Evolutionary conservation across 805 yeast species (phyloP), one percentile per base, ranked within the genome.

Genomic region (Cyberlindnera maritima): DNA sequence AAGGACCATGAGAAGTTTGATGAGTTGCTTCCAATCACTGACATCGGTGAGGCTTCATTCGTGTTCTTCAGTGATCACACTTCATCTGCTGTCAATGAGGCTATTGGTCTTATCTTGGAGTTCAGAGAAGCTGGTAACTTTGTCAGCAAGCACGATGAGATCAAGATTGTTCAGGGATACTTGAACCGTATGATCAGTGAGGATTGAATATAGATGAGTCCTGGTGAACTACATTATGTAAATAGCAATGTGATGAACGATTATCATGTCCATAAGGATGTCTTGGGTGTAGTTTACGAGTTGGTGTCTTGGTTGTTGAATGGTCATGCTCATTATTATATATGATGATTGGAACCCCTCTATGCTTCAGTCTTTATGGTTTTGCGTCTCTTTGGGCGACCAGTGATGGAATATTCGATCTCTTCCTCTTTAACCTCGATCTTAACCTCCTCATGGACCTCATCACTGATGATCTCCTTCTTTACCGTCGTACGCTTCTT

Each of bases 11-110:
- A 77, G 18, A 60, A 28, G 17, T 44, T 31, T 36, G 31, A 65
- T 46, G 70, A 68, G 17, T 46, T 65, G 12, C 19, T 25, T 8
- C 56, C 62, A 25, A 50, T 62, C 29, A 46, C 49, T 13, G 63
- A 60, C 47, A 64, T 58, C 23, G 67, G 77, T 47, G 81, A 78
- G 58, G 75, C 79, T 8, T 75, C 73, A 52, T 61, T 75, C 19
- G 43, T 77, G 39, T 78, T 76, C 61, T 68, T 72, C 10, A 69
- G 77, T 20, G 79, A 73, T 52, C 66, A 74, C 47, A 62, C 66
- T 11, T 64, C 67, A 19, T 64, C 66, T 40, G 71, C 73, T 29
- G 59, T 75, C 11, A 57, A 56, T 12, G 74, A 68, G 39, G 74
- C 76, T 19, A 56, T 74, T 29, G 59, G 60, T 15, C 64, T 71